These are phyloP conservation scores for Marasmius oreades DNA, from an alignment of 1,284 basidiomycete species.

Conservation along the genomic window DNA sequence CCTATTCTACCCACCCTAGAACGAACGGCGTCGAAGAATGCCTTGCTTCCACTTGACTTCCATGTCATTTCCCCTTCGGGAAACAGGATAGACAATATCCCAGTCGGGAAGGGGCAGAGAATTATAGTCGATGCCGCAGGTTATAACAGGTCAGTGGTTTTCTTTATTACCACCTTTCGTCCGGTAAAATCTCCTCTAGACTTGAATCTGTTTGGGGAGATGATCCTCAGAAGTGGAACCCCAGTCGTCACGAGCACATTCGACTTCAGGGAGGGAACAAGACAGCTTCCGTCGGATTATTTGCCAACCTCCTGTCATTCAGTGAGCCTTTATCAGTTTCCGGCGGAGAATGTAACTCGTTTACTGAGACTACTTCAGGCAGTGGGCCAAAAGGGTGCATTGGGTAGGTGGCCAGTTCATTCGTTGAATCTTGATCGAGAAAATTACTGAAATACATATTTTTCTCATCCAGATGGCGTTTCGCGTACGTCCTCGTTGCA, in stretches of 20 bases:
- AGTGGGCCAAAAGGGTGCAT: neutral
- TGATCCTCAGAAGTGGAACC: too few species aligned
- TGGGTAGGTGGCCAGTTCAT: neutral
- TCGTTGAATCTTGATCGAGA: neutral
- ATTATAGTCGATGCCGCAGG: constrained; percentile 18
- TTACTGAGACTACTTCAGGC: too few species aligned
- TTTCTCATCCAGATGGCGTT: neutral
- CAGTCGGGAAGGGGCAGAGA: constrained; percentile 11
- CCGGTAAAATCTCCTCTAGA: too few species aligned
- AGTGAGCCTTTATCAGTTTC: too few species aligned
- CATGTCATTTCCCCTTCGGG: neutral
- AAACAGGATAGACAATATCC: neutral
- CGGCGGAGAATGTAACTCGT: too few species aligned
- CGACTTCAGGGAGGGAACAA: too few species aligned
- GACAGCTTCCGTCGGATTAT: too few species aligned
- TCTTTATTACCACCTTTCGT: neutral
- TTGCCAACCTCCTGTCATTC: too few species aligned
- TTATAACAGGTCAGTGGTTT: constrained; percentile 22
- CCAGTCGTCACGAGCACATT: too few species aligned
- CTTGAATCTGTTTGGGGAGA: too few species aligned
- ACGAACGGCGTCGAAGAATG: neutral
- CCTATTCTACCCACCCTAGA: neutral
- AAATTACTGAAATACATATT: neutral
- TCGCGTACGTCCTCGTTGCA: neutral
- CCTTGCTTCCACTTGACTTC: neutral